Conservation (phyloP, 2,329 filamentous ascomycete species). For the Aspergillus spinulosporus region DNA sequence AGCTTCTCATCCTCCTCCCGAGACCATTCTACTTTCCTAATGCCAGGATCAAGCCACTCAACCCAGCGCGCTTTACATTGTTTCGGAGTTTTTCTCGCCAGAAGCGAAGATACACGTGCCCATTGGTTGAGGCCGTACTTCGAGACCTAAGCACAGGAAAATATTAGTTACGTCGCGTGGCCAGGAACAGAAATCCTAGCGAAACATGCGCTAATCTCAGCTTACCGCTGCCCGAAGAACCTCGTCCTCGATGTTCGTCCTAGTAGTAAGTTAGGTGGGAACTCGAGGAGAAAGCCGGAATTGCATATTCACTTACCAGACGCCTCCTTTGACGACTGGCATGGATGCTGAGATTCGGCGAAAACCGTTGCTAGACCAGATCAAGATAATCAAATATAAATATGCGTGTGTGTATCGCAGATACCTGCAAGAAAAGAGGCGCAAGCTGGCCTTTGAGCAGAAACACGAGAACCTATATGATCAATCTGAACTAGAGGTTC, state of each 20-base stretch:
- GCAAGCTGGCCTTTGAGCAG: constrained; percentile 17
- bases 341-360: constrained; percentile 42
- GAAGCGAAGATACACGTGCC: constrained; percentile 94
- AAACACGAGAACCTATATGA: constrained; percentile 6
- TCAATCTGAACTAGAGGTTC: background rate
- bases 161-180: constrained; percentile 13
- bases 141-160: constrained; percentile 55
- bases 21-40: constrained; percentile 99
- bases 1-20: constrained; percentile 98
- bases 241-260: constrained; percentile 79
- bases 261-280: constrained; percentile 27
- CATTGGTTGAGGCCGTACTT: constrained; percentile 97
- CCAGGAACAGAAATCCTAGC: background rate
- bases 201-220: background rate
- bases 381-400: background rate
- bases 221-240: constrained; percentile 84
- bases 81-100: constrained; percentile 96
- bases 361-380: constrained; percentile 1
- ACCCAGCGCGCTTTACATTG: constrained; percentile 99
- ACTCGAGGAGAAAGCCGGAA: background rate
- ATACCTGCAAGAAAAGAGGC: constrained; percentile 19
- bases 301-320: constrained; percentile 49
- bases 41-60: constrained; percentile 97
- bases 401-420: background rate
- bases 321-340: constrained; percentile 67